Base-by-base conservation (phyloP, 257 asterid species). In the Solanum tacnaense region DNA sequence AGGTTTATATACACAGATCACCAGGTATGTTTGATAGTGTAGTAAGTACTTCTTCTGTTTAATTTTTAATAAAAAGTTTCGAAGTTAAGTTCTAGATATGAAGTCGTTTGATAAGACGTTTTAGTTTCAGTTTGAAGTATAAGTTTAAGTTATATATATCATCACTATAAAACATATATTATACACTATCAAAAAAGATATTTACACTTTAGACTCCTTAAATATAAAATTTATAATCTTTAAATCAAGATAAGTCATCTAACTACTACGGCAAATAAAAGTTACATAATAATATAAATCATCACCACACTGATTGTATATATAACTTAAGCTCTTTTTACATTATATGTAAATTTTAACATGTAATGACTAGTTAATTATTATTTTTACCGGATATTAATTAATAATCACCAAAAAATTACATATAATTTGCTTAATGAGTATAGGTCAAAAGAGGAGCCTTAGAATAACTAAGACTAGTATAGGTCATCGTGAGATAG, bases 381-480 rank as follows among this genome's bases (percentile, higher is more conserved):
- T 38, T 38, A 12, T 12, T 44, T 44, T 52, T 52, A 52, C 9
- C 9, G 1, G 9, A 6, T 52, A 18, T 0, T 18, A 52, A 52
- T 52, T 16, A 0, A 52, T 52, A 52, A 16, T 52, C 58, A 4
- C 7, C 52, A 49, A 49, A 49, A 49, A 39, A 2, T 39, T 39
- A 39, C 13, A 39, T 3, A 39, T 9, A 39, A 39, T 2, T 58
- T 23, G 70, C 0, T 60, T 60, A 60, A 60, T 4, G 32, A 23
- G 71, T n/a, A n/a, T n/a, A 62, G 8, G 32, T 62, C 3, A 62
- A 62, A 62, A n/a, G 0, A 25, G 1, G 31, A 62, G 31, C 15
- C 7, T 9, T n/a, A 2, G 29, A 23, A 0, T 9, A n/a, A 62
- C 15, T 10, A n/a, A n/a, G 1, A 62, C 16, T 1, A 0, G 0